phyloP scores from a whole-genome alignment of 2,329 filamentous ascomycete genomes.

The Phyllosticta ampelicida region DNA sequence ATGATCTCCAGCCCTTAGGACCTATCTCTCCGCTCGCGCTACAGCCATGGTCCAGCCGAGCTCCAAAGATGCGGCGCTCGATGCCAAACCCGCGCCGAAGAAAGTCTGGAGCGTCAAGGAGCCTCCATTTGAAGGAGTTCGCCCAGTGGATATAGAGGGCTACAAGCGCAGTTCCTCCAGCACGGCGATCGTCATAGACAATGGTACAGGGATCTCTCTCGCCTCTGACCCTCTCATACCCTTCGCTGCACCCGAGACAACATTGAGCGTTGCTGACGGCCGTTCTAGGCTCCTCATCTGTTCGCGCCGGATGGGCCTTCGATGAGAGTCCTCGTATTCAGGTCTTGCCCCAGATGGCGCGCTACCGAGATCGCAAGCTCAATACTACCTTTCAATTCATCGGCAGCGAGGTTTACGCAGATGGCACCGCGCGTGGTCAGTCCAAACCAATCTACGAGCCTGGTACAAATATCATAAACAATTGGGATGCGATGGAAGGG shows the following conservation, averaged over 20 bases:
- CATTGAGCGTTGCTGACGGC: not conserved
- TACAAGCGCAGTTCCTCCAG: conserved; percentile 52
- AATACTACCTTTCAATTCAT: conserved; percentile 88
- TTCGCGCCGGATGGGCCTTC: conserved; percentile 94
- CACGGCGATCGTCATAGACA: conserved; percentile 91
- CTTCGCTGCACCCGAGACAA: not conserved
- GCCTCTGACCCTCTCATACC: not conserved
- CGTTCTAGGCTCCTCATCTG: conserved; percentile 63
- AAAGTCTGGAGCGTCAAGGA: conserved; percentile 45
- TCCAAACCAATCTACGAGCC: conserved; percentile 85
- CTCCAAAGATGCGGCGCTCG: conserved; percentile 32
- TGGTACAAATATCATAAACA: conserved; percentile 82
- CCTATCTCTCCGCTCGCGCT: not conserved
- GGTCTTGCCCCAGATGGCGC: conserved; percentile 83
- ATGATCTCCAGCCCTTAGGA: not conserved
- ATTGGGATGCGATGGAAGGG: conserved; percentile 97
- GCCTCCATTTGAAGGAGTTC: conserved; percentile 50
- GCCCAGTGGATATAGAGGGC: conserved; percentile 52
- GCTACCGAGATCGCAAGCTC: conserved; percentile 89
- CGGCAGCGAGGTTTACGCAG: conserved; percentile 84
- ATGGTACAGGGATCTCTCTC: conserved; percentile 50
- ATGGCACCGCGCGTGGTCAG: conserved; percentile 85
- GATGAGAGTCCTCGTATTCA: conserved; percentile 69
- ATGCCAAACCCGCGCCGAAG: conserved; percentile 43
- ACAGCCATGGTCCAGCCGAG: conserved; percentile 26